A percentile compares a stretch with the other conserved stretches of the same genome.
These are phyloP conservation scores for Silene conica DNA, from an alignment of 148 eudicot species.

Conservation along the genomic window DNA sequence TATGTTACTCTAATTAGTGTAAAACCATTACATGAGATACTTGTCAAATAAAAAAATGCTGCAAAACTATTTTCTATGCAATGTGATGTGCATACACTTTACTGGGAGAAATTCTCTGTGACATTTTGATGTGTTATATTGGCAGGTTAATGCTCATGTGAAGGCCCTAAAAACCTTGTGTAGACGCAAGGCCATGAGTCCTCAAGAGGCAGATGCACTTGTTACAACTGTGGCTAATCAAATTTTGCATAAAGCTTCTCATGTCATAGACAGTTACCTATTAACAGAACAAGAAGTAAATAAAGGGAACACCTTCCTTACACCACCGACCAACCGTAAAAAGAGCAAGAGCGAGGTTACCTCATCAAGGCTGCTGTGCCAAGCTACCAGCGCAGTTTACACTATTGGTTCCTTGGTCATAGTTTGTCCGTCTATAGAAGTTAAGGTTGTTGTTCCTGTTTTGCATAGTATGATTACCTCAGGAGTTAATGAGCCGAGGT, in stretches of 20 bases:
- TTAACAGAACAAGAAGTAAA: slow-evolving; percentile 43
- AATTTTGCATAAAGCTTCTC: slow-evolving; percentile 59
- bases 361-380: slow-evolving; percentile 35
- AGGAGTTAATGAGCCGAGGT: slow-evolving; percentile 48
- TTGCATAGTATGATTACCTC: slow-evolving; percentile 85
- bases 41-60: background rate
- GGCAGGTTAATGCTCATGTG: slow-evolving; percentile 95
- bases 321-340: slow-evolving; percentile 44
- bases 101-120: background rate
- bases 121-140: background rate
- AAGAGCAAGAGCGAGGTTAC: slow-evolving; percentile 40
- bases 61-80: background rate
- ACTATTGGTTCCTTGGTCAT: slow-evolving; percentile 83
- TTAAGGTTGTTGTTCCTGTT: slow-evolving; percentile 60
- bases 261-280: slow-evolving; percentile 49
- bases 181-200: slow-evolving; percentile 62
- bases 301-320: slow-evolving; percentile 44
- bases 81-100: background rate
- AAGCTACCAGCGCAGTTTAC: slow-evolving; percentile 67
- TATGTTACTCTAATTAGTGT: too few relatives aligned
- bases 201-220: slow-evolving; percentile 69
- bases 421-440: slow-evolving; percentile 64
- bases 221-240: slow-evolving; percentile 61
- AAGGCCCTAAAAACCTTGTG: slow-evolving; percentile 89
- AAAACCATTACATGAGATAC: too few relatives aligned